Percentiles rank a stretch among this genome's conserved stretches.
These are phyloP conservation scores for Monocercomonoides exilis DNA, from an alignment of 78 protist species.

Conservation along the genomic window DNA sequence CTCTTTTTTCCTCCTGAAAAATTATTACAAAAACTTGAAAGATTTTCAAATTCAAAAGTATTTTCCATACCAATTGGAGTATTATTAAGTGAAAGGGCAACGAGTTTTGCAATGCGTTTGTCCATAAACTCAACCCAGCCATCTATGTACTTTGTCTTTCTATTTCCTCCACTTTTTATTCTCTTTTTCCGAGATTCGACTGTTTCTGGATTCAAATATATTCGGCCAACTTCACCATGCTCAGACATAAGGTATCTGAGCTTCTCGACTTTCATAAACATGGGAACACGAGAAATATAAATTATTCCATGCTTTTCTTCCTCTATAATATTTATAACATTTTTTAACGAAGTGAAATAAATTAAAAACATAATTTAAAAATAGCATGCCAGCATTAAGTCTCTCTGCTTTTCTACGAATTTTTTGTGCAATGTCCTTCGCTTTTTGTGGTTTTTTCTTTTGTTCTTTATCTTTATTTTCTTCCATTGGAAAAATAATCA, in stretches of 20 bases:
- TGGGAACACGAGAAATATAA: constrained; percentile 64
- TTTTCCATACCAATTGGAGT: constrained; percentile 20
- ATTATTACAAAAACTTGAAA: not conserved
- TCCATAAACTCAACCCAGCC: constrained; percentile 77
- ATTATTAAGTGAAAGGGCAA: constrained; percentile 49
- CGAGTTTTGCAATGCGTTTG: constrained; percentile 48
- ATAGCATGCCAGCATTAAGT: too few relatives aligned
- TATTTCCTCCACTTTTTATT: constrained; percentile 36
- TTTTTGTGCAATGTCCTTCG: too few relatives aligned
- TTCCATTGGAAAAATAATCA: too few relatives aligned
- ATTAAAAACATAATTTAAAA: too few relatives aligned
- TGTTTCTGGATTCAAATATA: constrained; percentile 43
- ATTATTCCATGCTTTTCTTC: constrained; percentile 49
- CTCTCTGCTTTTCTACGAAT: too few relatives aligned
- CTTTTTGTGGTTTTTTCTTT: too few relatives aligned
- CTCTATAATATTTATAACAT: too few relatives aligned
- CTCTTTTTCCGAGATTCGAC: constrained; percentile 28
- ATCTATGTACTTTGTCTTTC: constrained; percentile 40
- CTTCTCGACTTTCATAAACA: constrained; percentile 55
- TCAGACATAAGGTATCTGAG: constrained; percentile 41
- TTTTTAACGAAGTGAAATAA: too few relatives aligned
- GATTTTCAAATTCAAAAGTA: not conserved
- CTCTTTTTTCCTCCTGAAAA: constrained; percentile 36
- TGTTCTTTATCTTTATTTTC: too few relatives aligned
- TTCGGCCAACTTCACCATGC: constrained; percentile 54